A percentile compares a stretch with the other conserved stretches of the same genome.
Conservation (phyloP, 768 basidiomycete species). For the Boletellus ananas region DNA sequence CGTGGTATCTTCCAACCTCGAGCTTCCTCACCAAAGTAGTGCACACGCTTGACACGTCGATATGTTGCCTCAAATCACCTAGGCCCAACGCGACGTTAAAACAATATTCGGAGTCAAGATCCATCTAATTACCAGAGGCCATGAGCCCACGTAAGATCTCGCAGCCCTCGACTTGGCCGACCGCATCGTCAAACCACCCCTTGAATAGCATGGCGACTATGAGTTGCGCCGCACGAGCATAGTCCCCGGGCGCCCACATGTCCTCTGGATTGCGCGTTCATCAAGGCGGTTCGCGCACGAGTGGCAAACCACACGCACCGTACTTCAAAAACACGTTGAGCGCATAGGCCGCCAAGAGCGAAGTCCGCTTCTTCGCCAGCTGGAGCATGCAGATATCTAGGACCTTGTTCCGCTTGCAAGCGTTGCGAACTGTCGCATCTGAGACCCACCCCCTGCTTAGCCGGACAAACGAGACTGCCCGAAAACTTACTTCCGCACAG, state of each 20-base stretch:
- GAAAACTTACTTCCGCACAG: slow-evolving; percentile 4
- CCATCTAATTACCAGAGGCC: background rate
- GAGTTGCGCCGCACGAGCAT: background rate
- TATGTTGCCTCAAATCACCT: slow-evolving; percentile 12
- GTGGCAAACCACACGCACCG: slow-evolving; percentile 1
- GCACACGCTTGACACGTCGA: slow-evolving; percentile 11
- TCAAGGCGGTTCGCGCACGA: no score
- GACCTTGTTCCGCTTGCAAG: background rate
- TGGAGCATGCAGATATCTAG: slow-evolving; percentile 14
- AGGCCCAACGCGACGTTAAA: background rate
- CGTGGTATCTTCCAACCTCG: slow-evolving; percentile 6
- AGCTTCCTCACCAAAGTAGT: slow-evolving; percentile 16
- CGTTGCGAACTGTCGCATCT: background rate
- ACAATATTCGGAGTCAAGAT: no score
- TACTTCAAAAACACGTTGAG: slow-evolving; percentile 13
- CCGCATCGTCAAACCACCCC: slow-evolving; percentile 23
- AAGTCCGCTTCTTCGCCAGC: slow-evolving; percentile 6
- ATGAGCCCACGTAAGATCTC: background rate
- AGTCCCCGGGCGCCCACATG: slow-evolving; percentile 11
- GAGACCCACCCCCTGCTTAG: background rate
- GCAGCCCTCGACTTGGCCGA: slow-evolving; percentile 8
- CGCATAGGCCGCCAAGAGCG: slow-evolving; percentile 20
- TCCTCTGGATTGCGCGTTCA: slow-evolving; percentile 5
- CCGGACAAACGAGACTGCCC: background rate
- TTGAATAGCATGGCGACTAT: slow-evolving; percentile 17